Evolutionary conservation across 768 basidiomycete genomes (phyloP).

Genomic region (Termitomyces sp.): DNA sequence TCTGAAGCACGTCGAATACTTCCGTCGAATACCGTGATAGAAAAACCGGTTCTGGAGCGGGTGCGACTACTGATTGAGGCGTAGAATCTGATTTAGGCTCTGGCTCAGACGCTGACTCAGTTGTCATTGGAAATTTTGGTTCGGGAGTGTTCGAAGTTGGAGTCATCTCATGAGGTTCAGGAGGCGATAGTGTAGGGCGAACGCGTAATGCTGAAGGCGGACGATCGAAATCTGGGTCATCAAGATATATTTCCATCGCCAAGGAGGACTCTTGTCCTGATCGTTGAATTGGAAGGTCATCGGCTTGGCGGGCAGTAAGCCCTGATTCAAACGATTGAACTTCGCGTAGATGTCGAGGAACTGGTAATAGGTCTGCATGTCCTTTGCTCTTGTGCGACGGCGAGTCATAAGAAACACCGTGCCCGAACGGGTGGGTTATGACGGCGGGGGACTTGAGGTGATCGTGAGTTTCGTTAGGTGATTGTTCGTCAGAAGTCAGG

Average conservation of each 20-base stretch:
- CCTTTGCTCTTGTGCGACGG: constrained; percentile 40
- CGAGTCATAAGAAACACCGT: constrained; percentile 55
- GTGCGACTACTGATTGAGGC: constrained; percentile 20
- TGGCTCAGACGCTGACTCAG: constrained; percentile 15
- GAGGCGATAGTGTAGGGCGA: constrained; percentile 7
- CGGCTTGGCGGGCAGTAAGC: constrained; percentile 60
- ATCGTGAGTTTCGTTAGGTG: constrained; percentile 19
- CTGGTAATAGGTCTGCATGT: constrained; percentile 25
- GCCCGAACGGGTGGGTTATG: constrained; percentile 58
- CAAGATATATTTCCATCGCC: constrained; percentile 10
- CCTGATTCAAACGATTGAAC: constrained; percentile 89
- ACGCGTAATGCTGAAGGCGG: constrained; percentile 25
- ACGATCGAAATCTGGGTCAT: constrained; percentile 15
- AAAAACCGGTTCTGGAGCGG: constrained; percentile 44
- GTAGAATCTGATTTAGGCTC: background rate
- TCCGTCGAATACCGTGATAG: constrained; percentile 66
- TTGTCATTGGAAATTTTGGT: constrained; percentile 6
- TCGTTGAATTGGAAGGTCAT: constrained; percentile 18
- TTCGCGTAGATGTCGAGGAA: constrained; percentile 61
- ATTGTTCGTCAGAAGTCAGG: constrained; percentile 20
- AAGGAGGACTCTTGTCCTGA: constrained; percentile 10
- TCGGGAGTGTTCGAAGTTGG: constrained; percentile 10
- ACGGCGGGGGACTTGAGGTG: constrained; percentile 21
- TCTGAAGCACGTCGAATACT: constrained; percentile 79
- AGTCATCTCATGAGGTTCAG: constrained; percentile 9